Percentiles rank a stretch among this genome's conserved stretches.
These are phyloP conservation scores for Fusarium sp. DNA, from an alignment of 2,329 filamentous ascomycete genomes.

Conservation along the genomic window DNA sequence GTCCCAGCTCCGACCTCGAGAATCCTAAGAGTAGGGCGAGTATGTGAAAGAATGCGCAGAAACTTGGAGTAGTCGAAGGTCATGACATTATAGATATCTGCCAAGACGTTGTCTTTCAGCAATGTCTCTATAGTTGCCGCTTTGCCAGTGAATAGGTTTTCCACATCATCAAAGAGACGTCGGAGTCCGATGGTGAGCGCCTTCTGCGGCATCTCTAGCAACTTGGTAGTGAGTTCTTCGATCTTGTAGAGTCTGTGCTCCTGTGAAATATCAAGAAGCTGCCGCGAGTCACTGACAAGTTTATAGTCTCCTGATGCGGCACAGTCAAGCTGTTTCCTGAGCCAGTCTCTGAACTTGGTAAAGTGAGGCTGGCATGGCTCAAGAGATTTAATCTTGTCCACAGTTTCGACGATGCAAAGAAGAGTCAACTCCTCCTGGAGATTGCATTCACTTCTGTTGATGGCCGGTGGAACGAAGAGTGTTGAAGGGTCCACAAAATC, in stretches of 20 bases:
- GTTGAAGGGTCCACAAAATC: background rate
- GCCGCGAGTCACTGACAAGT: slow-evolving; percentile 43
- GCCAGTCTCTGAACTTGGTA: slow-evolving; percentile 7
- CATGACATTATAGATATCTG: background rate
- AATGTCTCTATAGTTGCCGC: background rate
- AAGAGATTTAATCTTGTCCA: background rate
- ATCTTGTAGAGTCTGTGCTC: background rate
- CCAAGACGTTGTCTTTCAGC: background rate
- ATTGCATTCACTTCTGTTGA: background rate
- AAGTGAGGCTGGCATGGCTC: slow-evolving; percentile 9
- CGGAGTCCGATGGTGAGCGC: background rate
- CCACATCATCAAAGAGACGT: background rate
- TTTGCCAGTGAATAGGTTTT: slow-evolving; percentile 1
- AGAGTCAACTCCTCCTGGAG: slow-evolving; percentile 2
- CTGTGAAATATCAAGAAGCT: background rate
- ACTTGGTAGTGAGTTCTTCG: background rate
- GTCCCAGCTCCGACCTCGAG: slow-evolving; percentile 51
- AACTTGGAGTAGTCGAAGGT: slow-evolving; percentile 4
- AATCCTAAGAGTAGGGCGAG: slow-evolving; percentile 46
- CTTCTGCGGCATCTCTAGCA: background rate
- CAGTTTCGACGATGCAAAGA: slow-evolving; percentile 1
- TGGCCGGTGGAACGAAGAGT: background rate
- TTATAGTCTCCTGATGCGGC: slow-evolving; percentile 32
- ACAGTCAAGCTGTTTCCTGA: background rate
- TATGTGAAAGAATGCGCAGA: slow-evolving; percentile 34